phyloP scores from a whole-genome alignment of 495 filamentous ascomycete species.

The Penicillium arizonense region DNA sequence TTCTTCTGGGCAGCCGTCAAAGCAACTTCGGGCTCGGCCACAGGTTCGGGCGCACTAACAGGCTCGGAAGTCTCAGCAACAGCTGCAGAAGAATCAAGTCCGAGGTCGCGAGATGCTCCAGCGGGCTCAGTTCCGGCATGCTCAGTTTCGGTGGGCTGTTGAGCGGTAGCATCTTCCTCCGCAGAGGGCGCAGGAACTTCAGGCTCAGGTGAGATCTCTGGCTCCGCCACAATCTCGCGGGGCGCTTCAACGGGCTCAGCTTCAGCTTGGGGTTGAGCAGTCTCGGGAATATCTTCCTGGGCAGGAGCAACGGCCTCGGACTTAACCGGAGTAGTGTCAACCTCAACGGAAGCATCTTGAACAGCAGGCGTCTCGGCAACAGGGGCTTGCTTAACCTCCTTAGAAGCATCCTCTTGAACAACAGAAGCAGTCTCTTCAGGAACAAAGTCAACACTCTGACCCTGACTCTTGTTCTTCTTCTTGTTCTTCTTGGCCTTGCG shows the following conservation, averaged over 20 bases:
- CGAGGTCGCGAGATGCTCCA: background rate
- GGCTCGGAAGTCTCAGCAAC: background rate
- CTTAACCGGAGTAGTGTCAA: constrained; percentile 3
- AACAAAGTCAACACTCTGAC: constrained; percentile 17
- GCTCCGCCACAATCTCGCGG: constrained; percentile 3
- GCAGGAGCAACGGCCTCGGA: background rate
- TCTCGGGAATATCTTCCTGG: background rate
- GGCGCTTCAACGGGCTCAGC: constrained; percentile 3
- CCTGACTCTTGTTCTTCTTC: constrained; percentile 35
- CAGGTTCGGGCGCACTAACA: background rate
- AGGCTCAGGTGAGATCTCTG: background rate
- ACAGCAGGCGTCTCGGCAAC: background rate
- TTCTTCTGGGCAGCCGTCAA: constrained; percentile 19
- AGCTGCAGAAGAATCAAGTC: too few relatives aligned
- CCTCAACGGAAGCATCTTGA: constrained; percentile 4
- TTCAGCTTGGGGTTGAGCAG: background rate
- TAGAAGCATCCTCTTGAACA: background rate
- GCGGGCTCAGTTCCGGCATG: background rate
- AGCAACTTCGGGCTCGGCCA: background rate
- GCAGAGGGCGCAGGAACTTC: background rate
- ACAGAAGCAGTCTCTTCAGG: background rate
- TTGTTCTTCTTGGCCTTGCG: constrained; percentile 32
- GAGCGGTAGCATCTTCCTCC: background rate
- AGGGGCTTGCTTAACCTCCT: constrained; percentile 1
- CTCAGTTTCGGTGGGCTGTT: constrained; percentile 2